Evolutionary conservation across 2,329 filamentous ascomycete genomes (phyloP), one percentile per base, ranked within the genome.

Genomic region (Colletotrichum truncatum): DNA sequence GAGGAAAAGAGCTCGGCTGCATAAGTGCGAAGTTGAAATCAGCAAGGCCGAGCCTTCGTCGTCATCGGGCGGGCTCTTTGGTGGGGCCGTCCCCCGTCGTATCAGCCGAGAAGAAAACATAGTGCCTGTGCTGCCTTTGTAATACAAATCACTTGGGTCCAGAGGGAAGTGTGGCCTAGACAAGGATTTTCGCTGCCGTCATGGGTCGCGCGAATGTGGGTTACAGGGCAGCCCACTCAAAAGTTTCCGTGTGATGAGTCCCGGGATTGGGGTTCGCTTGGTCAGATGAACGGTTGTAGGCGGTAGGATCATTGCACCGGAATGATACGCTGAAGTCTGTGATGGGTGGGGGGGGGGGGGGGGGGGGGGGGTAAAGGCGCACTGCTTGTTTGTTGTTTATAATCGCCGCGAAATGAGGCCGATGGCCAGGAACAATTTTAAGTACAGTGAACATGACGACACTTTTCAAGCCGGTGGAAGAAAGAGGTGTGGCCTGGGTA

Each of bases 31-130:
- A 32, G 58, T 36, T 28, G 54, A 65, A 34, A 41, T 51, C 43
- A 43, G 62, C 9, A 45, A 34, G 28, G 45, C 32, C 41, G 43
- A 43, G 18, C 49, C 49, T 39, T 43, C 57, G 30, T 55, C 57
- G 62, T 65, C 62, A 65, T 65, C 57, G 43, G 14, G 41, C 51
- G 49, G 57, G 62, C 34, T 30, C 34, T 55, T 9, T 25, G 25
- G 34, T 55, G 62, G 62, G 57, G 49, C 62, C 57, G 49, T 30
- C 34, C 34, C 34, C 62, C 48, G 41, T 25, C 36, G 39, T n/a
- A 62, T 61, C 41, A 43, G 8, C 41, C 48, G 43, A 48, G 48
- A 39, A 41, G 36, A 55, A 46, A 38, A 38, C 10, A 21, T 26
- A 6, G 23, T 38, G 38, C 41, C 41, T 39, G 14, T 30, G 28